Evolutionary conservation across 1,284 basidiomycete species (phyloP), one percentile per base, ranked within the genome.

Genomic region (Chalciporus sp.): DNA sequence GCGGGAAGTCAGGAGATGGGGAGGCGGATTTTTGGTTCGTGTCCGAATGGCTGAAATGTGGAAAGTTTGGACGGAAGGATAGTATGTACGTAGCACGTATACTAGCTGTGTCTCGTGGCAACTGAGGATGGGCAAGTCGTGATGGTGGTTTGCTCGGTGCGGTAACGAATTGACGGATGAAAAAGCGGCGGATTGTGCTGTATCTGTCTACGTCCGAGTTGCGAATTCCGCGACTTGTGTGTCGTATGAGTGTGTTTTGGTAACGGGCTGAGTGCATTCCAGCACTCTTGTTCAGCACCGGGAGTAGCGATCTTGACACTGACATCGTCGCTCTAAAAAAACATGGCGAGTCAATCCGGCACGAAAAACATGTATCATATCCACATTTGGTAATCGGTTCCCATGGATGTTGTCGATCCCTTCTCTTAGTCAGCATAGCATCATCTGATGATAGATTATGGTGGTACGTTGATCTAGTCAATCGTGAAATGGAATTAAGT

Each of bases 141-240:
- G 29, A n/a, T 11, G 16, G 31, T 26, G 58, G 28, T 26, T 50
- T 49, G 14, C 33, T 51, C 2, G 49, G 49, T 40, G 28, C 26
- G 31, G 58, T 52, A 47, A 51, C 39, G 20, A 59, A 63, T 47
- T 78, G 75, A 39, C 65, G 72, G 37, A 68, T 70, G 66, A 84
- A 84, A 68, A 83, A 84, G 14, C 64, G 69, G 51, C 77, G 75
- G 39, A 84, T 80, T 43, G 75, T 68, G 10, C 67, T 67, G 67
- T 84, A 84, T 23, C 82, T 76, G 67, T 82, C 80, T 39, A 75
- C 56, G 31, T 67, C 68, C 6, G 73, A 68, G 29, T 56, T 55
- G 7, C 53, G 45, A 35, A 58, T 41, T 14, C 66, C 66, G 26
- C 72, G 72, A 10, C 68, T 67, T 6, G 72, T 59, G 45, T 73